Percentiles rank a stretch among this genome's conserved stretches.
Conservation (phyloP, 805 yeast genomes). For the Scheffersomyces coipomensis region DNA sequence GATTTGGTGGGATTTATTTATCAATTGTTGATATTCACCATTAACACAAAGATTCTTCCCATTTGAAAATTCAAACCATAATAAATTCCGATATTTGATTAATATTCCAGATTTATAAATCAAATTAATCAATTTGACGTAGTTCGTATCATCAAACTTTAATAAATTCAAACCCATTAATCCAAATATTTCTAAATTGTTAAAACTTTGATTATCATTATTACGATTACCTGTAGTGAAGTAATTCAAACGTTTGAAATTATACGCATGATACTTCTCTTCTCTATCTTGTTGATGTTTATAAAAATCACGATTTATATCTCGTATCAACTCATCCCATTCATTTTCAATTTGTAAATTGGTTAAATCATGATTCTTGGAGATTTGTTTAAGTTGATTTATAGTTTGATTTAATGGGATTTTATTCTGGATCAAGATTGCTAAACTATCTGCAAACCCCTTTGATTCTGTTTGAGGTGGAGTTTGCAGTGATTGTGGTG, state of each 20-base stretch:
- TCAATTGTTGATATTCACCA: constrained; percentile 42
- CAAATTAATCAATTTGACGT: constrained; percentile 20
- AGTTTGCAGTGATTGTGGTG: neutral
- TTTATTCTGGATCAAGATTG: constrained; percentile 3
- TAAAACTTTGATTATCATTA: neutral
- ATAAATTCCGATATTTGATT: constrained; percentile 40
- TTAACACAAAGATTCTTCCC: constrained; percentile 43
- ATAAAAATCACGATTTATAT: constrained; percentile 8
- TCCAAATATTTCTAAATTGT: constrained; percentile 20
- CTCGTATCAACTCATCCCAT: constrained; percentile 47
- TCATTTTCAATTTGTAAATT: constrained; percentile 35
- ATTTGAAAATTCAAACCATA: constrained; percentile 58
- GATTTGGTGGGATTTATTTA: constrained; percentile 12
- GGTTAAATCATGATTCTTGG: constrained; percentile 43
- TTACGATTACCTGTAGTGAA: no score
- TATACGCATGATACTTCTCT: neutral
- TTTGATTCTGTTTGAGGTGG: neutral
- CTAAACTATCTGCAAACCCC: neutral
- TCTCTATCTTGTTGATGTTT: neutral
- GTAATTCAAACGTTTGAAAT: neutral
- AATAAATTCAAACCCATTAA: constrained; percentile 36
- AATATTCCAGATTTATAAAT: constrained; percentile 48
- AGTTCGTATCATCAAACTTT: constrained; percentile 18
- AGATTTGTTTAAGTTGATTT: constrained; percentile 34
- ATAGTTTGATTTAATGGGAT: constrained; percentile 6